Conservation (phyloP, 1,284 basidiomycete species). For the Termitomyces sp. region DNA sequence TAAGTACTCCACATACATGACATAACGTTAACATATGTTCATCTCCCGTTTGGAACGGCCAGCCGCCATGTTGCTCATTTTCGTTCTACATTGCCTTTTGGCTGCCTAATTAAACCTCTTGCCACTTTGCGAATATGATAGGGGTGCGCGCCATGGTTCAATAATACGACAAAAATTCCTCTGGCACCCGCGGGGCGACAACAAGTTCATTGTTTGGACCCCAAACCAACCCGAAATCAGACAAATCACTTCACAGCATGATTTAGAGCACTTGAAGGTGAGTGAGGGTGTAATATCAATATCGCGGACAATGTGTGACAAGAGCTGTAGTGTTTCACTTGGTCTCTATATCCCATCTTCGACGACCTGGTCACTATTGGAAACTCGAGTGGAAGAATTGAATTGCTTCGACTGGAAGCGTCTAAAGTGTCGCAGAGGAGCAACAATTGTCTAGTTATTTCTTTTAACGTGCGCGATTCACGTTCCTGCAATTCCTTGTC, state of each 20-base stretch:
- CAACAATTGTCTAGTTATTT: conserved; percentile 47
- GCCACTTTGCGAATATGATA: background rate
- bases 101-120: background rate
- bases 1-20: no score
- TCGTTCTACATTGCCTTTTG: background rate
- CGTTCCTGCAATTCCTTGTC: conserved; percentile 67
- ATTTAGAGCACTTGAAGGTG: conserved; percentile 71
- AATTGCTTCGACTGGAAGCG: conserved; percentile 64
- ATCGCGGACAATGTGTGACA: conserved; percentile 11
- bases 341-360: conserved; percentile 65
- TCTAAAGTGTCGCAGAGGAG: conserved; percentile 49
- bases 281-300: conserved; percentile 19
- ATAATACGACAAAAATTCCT: conserved; percentile 59
- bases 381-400: conserved; percentile 62
- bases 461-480: conserved; percentile 56
- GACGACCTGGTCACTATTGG: conserved; percentile 77
- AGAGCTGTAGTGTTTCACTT: conserved; percentile 61
- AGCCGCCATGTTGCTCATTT: conserved; percentile 3
- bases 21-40: background rate
- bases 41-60: conserved; percentile 2
- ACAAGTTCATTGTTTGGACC: conserved; percentile 72
- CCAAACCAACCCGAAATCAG: conserved; percentile 61
- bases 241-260: conserved; percentile 67
- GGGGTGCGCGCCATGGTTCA: conserved; percentile 36
- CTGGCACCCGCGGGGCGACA: conserved; percentile 68